Conservation (phyloP, 352 stramenopile genomes). For the Pythium oligandrum region DNA sequence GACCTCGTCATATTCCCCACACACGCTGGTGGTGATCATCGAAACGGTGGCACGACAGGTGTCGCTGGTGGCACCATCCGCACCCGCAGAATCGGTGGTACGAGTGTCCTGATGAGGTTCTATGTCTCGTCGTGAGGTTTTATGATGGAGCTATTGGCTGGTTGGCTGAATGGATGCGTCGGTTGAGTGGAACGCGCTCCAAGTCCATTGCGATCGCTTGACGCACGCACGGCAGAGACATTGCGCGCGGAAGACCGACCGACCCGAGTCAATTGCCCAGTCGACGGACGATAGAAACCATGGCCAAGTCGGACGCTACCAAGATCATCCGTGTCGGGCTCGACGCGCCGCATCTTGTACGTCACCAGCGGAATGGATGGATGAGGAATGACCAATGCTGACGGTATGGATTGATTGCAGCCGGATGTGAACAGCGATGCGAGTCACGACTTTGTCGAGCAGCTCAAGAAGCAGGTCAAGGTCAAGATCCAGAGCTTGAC, state of each 20-base stretch:
- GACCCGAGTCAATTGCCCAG: slow-evolving; percentile 1
- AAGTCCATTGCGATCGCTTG: slow-evolving; percentile 7
- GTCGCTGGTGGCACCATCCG: slow-evolving; percentile 1
- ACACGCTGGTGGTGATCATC: no score
- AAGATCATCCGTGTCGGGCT: slow-evolving; percentile 75
- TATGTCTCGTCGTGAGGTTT: slow-evolving; percentile 16
- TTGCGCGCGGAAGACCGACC: no score
- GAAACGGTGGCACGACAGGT: no score
- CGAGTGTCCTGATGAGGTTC: slow-evolving; percentile 8
- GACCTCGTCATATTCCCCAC: no score
- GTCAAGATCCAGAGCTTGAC: slow-evolving; percentile 80
- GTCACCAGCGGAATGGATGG: slow-evolving; percentile 8
- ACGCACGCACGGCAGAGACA: no score
- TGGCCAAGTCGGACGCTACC: slow-evolving; percentile 54
- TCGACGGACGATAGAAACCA: slow-evolving; percentile 20
- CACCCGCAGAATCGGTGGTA: slow-evolving; percentile 16
- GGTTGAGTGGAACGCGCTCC: slow-evolving; percentile 26
- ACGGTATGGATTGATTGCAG: slow-evolving; percentile 23
- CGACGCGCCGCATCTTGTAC: slow-evolving; percentile 75
- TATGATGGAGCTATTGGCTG: slow-evolving; percentile 16
- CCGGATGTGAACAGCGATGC: slow-evolving; percentile 66
- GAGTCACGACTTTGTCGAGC: slow-evolving; percentile 76
- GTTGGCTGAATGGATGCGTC: slow-evolving; percentile 25
- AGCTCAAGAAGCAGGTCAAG: slow-evolving; percentile 81
- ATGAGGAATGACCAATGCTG: not conserved